Conservation (phyloP, 73 alveolate genomes). For the Stentor roeselii region DNA sequence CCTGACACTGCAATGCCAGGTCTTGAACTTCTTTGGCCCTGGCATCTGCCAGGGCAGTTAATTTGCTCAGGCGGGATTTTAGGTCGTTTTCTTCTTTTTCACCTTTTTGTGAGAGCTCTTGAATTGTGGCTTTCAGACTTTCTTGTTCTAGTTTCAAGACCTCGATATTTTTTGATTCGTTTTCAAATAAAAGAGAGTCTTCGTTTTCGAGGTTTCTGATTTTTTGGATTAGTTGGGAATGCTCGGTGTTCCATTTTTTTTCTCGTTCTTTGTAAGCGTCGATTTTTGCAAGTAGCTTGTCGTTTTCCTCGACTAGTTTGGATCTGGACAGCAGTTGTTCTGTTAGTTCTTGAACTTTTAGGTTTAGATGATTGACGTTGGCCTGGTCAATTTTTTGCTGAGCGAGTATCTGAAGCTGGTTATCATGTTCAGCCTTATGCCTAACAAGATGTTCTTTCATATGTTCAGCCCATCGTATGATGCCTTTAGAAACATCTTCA, state of each 20-base stretch:
- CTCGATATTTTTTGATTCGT: neutral
- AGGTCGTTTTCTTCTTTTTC: neutral
- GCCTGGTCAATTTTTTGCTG: slow-evolving; percentile 15
- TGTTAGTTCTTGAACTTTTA: neutral
- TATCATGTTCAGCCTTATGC: neutral
- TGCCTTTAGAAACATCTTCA: slow-evolving; percentile 8
- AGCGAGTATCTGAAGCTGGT: neutral
- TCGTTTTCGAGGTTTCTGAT: neutral
- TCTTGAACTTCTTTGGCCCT: neutral
- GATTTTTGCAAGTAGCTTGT: neutral
- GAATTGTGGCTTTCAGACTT: neutral
- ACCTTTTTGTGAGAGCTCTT: neutral
- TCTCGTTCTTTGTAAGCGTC: slow-evolving; percentile 16
- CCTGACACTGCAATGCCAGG: neutral
- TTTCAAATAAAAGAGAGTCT: neutral
- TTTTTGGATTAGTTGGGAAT: neutral
- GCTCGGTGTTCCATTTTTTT: neutral
- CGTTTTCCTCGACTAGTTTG: neutral
- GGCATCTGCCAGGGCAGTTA: neutral
- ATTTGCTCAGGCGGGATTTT: neutral
- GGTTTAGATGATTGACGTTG: neutral
- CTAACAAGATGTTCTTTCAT: slow-evolving; percentile 14
- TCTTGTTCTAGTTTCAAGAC: neutral
- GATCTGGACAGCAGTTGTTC: slow-evolving; percentile 2
- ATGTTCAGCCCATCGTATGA: slow-evolving; percentile 13